These are phyloP conservation scores for Prunus salicina DNA, from an alignment of 306 rosid genomes.

Conservation along the genomic window DNA sequence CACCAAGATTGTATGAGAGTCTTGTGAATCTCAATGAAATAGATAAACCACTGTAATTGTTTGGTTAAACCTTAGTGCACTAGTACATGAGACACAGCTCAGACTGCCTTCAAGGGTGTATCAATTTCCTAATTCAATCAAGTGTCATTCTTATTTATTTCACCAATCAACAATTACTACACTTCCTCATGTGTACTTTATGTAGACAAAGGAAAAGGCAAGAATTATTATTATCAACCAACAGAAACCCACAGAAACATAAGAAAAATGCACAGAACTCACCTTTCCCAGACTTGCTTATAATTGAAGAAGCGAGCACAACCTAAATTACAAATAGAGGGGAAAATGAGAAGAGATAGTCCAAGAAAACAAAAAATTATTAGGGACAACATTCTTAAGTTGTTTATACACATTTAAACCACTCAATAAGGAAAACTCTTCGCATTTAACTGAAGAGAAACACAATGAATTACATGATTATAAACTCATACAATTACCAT, in stretches of 20 bases:
- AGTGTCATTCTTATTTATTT: neutral
- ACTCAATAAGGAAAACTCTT: neutral
- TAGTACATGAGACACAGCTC: neutral
- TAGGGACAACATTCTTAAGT: neutral
- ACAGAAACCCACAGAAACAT: neutral
- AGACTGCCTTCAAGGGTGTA: neutral
- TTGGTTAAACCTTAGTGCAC: neutral
- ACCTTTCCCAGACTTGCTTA: conserved; percentile 97
- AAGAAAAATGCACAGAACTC: conserved; percentile 24
- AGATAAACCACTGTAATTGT: neutral
- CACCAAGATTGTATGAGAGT: neutral
- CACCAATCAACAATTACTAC: neutral
- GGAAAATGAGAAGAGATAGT: conserved; percentile 11
- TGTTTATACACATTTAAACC: neutral
- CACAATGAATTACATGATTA: neutral
- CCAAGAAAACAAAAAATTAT: neutral
- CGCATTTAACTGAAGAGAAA: neutral
- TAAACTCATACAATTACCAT: neutral
- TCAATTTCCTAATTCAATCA: conserved; percentile 1
- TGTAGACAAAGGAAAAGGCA: neutral
- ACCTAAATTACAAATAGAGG: conserved; percentile 50
- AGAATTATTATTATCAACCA: neutral
- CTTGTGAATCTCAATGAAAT: neutral
- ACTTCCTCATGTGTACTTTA: neutral
- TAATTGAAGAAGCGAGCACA: conserved; percentile 85